Evolutionary conservation across 148 eudicot species (phyloP).

Genomic region (Rhododendron ovatum): DNA sequence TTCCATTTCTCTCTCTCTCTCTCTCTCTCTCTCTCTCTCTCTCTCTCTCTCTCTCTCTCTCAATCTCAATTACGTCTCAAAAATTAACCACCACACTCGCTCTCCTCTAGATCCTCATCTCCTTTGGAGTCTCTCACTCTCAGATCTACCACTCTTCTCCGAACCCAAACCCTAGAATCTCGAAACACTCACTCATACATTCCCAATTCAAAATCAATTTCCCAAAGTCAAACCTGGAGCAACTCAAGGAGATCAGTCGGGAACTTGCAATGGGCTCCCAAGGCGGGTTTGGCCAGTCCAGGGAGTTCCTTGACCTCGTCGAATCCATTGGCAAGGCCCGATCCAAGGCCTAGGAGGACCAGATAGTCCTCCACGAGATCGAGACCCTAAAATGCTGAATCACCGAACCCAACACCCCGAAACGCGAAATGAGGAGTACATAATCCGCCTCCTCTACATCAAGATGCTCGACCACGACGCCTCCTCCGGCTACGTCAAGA

Average conservation of each 20-base stretch:
- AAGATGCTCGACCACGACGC: constrained; percentile 97
- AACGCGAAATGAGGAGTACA: constrained; percentile 77
- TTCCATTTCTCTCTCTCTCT: background rate
- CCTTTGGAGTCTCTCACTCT: background rate
- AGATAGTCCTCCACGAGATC: constrained; percentile 72
- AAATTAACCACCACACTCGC: background rate
- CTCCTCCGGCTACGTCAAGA: constrained; percentile 80
- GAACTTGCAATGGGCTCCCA: constrained; percentile 98
- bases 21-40: background rate
- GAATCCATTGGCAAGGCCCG: constrained; percentile 92
- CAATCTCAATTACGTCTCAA: background rate
- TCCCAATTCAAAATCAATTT: background rate
- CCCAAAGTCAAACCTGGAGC: constrained; percentile 51
- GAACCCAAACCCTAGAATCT: background rate
- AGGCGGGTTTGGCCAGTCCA: constrained; percentile 74
- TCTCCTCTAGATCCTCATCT: background rate
- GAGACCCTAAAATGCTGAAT: constrained; percentile 65
- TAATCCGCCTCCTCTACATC: constrained; percentile 68
- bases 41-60: background rate
- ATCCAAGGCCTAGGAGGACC: constrained; percentile 90
- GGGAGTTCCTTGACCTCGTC: constrained; percentile 84
- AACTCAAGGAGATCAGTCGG: constrained; percentile 72
- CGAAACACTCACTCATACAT: background rate
- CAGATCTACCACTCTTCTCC: background rate
- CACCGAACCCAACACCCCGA: constrained; percentile 65